Conservation (phyloP, 2,329 filamentous ascomycete genomes). For the Xylaria hypoxylon region DNA sequence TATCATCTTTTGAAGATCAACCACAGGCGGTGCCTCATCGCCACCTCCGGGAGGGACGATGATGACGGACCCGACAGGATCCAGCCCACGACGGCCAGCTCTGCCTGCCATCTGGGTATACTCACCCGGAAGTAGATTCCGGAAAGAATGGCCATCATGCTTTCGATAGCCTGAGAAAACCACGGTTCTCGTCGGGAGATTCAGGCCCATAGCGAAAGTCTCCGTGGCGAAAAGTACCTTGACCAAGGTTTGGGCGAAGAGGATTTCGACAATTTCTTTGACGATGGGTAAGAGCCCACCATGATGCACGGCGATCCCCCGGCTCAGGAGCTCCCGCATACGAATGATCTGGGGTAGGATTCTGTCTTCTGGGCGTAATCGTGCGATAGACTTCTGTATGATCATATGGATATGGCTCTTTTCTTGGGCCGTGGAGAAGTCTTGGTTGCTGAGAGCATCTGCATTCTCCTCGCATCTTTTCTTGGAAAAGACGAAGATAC, state of each 20-base stretch:
- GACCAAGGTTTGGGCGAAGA: constrained; percentile 94
- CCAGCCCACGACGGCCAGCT: constrained; percentile 91
- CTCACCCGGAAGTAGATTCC: constrained; percentile 91
- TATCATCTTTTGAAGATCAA: constrained; percentile 90
- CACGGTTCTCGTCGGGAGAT: constrained; percentile 93
- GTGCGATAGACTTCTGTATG: constrained; percentile 92
- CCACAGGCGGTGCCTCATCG: constrained; percentile 89
- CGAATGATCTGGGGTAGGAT: constrained; percentile 91
- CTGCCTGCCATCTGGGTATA: constrained; percentile 99
- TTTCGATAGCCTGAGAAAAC: constrained; percentile 98
- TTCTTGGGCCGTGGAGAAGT: constrained; percentile 92
- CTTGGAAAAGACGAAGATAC: constrained; percentile 99
- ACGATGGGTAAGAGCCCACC: constrained; percentile 95
- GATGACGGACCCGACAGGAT: constrained; percentile 93
- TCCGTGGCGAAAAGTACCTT: constrained; percentile 98
- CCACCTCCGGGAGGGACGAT: constrained; percentile 83
- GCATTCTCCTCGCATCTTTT: constrained; percentile 98
- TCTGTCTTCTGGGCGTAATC: constrained; percentile 90
- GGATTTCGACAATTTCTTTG: constrained; percentile 96
- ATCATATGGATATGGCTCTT: constrained; percentile 99
- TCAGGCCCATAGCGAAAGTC: constrained; percentile 98
- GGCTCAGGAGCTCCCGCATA: constrained; percentile 82
- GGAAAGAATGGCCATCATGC: constrained; percentile 91
- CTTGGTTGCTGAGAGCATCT: constrained; percentile 91
- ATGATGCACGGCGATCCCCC: constrained; percentile 96